These are phyloP conservation scores for Taiozyma sp. DNA, from an alignment of 1,139 yeast species.

Conservation along the genomic window DNA sequence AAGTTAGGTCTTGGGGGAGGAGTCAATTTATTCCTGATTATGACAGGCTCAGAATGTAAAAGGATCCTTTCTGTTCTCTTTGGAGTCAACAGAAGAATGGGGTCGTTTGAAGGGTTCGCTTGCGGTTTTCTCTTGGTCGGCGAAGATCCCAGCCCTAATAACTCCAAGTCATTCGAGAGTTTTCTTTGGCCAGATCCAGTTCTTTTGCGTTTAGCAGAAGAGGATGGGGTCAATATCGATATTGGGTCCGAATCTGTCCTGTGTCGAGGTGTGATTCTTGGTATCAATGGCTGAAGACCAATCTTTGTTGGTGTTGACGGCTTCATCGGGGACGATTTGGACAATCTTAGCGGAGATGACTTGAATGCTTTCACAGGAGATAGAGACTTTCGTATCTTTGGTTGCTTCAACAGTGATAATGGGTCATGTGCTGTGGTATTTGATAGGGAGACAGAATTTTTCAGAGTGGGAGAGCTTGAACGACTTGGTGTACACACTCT, in stretches of 20 bases:
- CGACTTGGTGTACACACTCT: background rate
- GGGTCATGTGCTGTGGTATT: background rate
- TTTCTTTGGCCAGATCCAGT: background rate
- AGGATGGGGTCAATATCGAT: constrained; percentile 10
- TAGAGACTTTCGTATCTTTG: constrained; percentile 30
- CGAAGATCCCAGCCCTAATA: background rate
- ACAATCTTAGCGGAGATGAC: constrained; percentile 27
- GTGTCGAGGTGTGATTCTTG: background rate
- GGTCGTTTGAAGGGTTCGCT: background rate
- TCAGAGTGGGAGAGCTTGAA: background rate
- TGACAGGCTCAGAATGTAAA: background rate
- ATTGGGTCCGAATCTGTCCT: constrained; percentile 11
- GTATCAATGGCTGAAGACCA: background rate
- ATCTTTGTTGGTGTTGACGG: constrained; percentile 28
- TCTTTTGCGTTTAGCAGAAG: background rate
- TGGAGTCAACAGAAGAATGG: background rate
- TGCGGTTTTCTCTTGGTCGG: background rate
- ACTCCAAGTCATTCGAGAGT: background rate
- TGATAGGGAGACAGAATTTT: background rate
- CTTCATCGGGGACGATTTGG: constrained; percentile 41
- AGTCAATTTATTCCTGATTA: background rate
- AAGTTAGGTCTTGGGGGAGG: background rate
- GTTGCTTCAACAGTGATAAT: constrained; percentile 18
- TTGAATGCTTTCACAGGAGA: background rate
- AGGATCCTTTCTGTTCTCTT: background rate